Evolutionary conservation across 2,329 filamentous ascomycete genomes (phyloP).

Genomic region (Gaeumannomyces sp.): DNA sequence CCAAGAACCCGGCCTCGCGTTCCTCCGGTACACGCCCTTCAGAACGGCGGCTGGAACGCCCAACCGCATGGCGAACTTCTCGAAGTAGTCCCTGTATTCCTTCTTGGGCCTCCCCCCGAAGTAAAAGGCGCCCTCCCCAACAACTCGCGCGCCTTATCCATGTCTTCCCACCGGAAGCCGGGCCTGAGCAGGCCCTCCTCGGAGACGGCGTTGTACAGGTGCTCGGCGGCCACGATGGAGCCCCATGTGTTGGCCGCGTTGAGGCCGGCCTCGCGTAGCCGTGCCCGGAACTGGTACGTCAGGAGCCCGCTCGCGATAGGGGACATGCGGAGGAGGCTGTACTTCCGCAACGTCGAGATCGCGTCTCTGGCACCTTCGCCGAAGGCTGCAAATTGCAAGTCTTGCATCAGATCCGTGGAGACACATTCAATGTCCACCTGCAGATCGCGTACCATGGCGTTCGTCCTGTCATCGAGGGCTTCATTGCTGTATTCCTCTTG

Average conservation of each 20-base stretch:
- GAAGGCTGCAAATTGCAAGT: too few species aligned
- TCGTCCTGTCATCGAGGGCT: slow-evolving; percentile 21
- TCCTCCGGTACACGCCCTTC: too few species aligned
- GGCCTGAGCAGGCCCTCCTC: slow-evolving; percentile 21
- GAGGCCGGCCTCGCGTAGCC: slow-evolving; percentile 27
- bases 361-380: too few species aligned
- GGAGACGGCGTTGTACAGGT: slow-evolving; percentile 36
- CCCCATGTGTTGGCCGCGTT: slow-evolving; percentile 31
- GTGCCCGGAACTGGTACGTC: slow-evolving; percentile 24
- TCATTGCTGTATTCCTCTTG: too few species aligned
- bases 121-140: slow-evolving; percentile 28
- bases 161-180: slow-evolving; percentile 30
- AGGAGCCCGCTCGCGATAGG: slow-evolving; percentile 24
- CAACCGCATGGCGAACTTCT: slow-evolving; percentile 31
- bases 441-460: slow-evolving; percentile 18
- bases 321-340: slow-evolving; percentile 2
- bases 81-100: slow-evolving; percentile 25
- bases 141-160: slow-evolving; percentile 23
- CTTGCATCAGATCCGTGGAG: slow-evolving; percentile 18
- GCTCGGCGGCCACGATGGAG: slow-evolving; percentile 28
- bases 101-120: slow-evolving; percentile 27
- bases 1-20: too few species aligned
- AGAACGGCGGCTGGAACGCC: slow-evolving; percentile 22
- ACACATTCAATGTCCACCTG: slow-evolving; percentile 19
- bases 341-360: too few species aligned